phyloP scores from a whole-genome alignment of 345 rosid species.

The Gossypium ekmanianum region DNA sequence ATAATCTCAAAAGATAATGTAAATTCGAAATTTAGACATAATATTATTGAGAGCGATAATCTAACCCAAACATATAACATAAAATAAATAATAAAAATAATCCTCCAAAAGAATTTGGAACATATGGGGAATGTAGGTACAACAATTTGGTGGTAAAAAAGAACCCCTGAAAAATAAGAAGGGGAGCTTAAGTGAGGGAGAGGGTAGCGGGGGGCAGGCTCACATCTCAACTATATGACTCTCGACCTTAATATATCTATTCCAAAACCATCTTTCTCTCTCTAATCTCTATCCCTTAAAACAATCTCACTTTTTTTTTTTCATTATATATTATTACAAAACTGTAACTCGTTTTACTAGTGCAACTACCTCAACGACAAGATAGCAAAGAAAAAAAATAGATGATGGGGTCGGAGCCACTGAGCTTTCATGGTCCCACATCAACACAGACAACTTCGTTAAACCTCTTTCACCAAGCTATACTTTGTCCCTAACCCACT shows the following conservation, averaged over 20 bases:
- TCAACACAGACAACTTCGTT: not conserved
- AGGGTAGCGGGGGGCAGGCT: too few species aligned
- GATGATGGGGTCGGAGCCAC: constrained; percentile 25
- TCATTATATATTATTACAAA: not conserved
- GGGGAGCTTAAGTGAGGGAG: too few species aligned
- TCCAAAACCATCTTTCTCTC: not conserved
- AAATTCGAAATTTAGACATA: too few species aligned
- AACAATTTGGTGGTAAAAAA: not conserved
- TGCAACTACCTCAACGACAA: constrained; percentile 56
- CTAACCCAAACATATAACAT: too few species aligned
- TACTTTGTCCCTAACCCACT: not conserved
- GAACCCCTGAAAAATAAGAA: too few species aligned
- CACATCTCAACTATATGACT: too few species aligned
- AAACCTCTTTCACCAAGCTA: not conserved
- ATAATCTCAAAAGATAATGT: too few species aligned
- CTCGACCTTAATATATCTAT: not conserved
- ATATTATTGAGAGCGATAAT: too few species aligned
- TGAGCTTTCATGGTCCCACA: constrained; percentile 7
- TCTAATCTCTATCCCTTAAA: constrained; percentile 16
- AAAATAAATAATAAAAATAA: not conserved
- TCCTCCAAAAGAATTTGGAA: not conserved
- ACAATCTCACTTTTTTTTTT: constrained; percentile 26
- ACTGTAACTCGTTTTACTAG: constrained; percentile 32
- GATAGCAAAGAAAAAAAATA: constrained; percentile 1
- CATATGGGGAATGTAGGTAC: not conserved